A percentile compares a stretch with the other conserved stretches of the same genome.
Evolutionary conservation across 2,329 filamentous ascomycete genomes (phyloP).

Genomic region (Microcera coccophila): DNA sequence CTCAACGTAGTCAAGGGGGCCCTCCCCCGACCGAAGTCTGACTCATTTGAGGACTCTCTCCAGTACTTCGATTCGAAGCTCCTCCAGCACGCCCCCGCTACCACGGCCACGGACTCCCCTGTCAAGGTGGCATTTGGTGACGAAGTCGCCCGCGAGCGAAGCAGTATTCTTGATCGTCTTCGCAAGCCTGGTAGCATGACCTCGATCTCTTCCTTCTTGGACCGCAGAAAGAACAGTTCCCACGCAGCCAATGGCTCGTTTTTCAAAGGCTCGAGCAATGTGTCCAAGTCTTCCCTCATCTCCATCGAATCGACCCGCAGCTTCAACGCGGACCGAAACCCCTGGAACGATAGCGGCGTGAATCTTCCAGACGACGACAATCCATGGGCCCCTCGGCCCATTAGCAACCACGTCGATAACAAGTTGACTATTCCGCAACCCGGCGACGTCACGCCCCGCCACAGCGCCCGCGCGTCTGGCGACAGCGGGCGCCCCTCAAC

Average conservation of each 20-base stretch:
- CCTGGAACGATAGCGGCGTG: conserved; percentile 96
- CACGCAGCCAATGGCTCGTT: conserved; percentile 77
- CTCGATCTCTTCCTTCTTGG: conserved; percentile 92
- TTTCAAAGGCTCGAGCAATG: conserved; percentile 88
- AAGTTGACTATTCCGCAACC: conserved; percentile 64
- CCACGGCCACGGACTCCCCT: conserved; percentile 79
- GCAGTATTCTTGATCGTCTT: conserved; percentile 84
- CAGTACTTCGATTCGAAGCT: conserved; percentile 97
- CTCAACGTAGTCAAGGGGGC: conserved; percentile 82
- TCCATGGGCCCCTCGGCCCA: conserved; percentile 59
- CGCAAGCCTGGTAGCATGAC: conserved; percentile 93
- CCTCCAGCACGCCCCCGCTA: conserved; percentile 82
- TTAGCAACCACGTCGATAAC: conserved; percentile 61
- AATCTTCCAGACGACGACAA: conserved; percentile 88
- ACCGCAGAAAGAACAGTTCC: conserved; percentile 89
- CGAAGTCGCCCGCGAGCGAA: conserved; percentile 72
- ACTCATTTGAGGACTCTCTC: conserved; percentile 95
- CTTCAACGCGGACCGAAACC: conserved; percentile 85
- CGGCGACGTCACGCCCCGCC: conserved; percentile 79
- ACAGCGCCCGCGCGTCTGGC: conserved; percentile 77
- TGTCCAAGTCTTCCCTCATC: conserved; percentile 91
- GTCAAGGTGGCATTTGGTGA: conserved; percentile 81
- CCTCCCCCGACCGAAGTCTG: conserved; percentile 97
- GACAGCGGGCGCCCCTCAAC: conserved; percentile 90
- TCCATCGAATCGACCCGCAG: conserved; percentile 94